Evolutionary conservation across 805 yeast genomes (phyloP).

Genomic region (Ogataea nonfermentans): DNA sequence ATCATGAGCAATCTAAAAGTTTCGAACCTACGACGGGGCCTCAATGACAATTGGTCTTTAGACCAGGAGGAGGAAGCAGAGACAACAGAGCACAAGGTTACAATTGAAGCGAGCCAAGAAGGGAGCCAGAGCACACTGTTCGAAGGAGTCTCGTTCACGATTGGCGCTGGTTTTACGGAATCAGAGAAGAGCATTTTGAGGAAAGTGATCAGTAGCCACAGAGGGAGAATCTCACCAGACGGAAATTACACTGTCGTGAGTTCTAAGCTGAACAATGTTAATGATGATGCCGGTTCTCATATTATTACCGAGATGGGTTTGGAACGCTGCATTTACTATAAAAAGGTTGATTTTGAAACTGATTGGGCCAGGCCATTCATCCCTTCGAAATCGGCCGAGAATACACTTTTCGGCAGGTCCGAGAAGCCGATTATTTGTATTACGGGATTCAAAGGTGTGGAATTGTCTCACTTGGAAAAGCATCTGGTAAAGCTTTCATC

Average conservation of each 20-base stretch:
- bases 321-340: constrained; percentile 30
- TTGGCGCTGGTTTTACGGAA: constrained; percentile 19
- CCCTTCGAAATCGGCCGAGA: constrained; percentile 1
- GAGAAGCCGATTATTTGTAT: constrained; percentile 21
- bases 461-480: constrained; percentile 36
- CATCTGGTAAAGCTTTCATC: constrained; percentile 48
- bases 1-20: constrained; percentile 24
- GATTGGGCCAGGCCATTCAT: constrained; percentile 28
- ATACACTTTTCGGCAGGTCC: background rate
- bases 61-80: constrained; percentile 12
- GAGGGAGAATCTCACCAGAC: constrained; percentile 17
- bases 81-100: background rate
- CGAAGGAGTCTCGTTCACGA: constrained; percentile 17
- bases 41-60: constrained; percentile 13
- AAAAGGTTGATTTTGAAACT: constrained; percentile 17
- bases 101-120: constrained; percentile 1
- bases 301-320: constrained; percentile 31
- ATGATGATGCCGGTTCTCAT: background rate
- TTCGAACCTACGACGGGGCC: constrained; percentile 9
- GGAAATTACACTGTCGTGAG: constrained; percentile 22
- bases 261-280: constrained; percentile 12
- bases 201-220: constrained; percentile 26
- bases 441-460: constrained; percentile 34
- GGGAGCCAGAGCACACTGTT: constrained; percentile 15
- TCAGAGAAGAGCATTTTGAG: constrained; percentile 20